phyloP scores from a whole-genome alignment of 495 filamentous ascomycete species.

The Entonaema liquescens region DNA sequence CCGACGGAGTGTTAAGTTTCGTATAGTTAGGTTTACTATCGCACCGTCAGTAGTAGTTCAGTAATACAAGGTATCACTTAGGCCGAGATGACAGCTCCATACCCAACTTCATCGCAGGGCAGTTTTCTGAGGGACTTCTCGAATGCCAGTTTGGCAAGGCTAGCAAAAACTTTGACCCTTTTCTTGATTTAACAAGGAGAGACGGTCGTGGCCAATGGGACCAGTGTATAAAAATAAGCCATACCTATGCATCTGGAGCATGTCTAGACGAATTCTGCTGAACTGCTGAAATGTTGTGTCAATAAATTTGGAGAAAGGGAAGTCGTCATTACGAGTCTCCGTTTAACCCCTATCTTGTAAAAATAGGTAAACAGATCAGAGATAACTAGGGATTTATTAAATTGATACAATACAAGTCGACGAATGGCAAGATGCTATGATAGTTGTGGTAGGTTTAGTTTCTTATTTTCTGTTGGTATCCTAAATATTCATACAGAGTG shows the following conservation, averaged over 20 bases:
- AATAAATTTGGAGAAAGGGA: background rate
- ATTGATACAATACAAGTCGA: slow-evolving; percentile 9
- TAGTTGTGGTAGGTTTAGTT: slow-evolving; percentile 12
- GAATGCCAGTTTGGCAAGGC: background rate
- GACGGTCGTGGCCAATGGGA: background rate
- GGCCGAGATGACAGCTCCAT: background rate
- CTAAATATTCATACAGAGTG: slow-evolving; percentile 22
- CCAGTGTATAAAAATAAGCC: slow-evolving; percentile 15
- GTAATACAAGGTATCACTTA: background rate
- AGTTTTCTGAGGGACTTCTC: background rate
- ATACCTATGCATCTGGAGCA: background rate
- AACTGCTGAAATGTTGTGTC: too few species aligned
- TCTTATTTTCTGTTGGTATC: slow-evolving; percentile 15
- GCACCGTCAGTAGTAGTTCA: slow-evolving; percentile 15
- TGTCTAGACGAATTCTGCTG: background rate
- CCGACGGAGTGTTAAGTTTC: background rate
- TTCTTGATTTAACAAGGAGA: background rate
- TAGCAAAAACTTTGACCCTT: background rate
- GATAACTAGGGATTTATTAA: slow-evolving; percentile 9
- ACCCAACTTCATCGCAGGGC: background rate
- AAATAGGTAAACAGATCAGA: slow-evolving; percentile 20
- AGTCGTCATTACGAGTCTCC: background rate
- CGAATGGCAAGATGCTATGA: slow-evolving; percentile 11
- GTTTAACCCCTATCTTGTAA: slow-evolving; percentile 19
- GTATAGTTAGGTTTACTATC: slow-evolving; percentile 7